Evolutionary conservation across 2,329 filamentous ascomycete species (phyloP).

Genomic region (Alternaria dauci): DNA sequence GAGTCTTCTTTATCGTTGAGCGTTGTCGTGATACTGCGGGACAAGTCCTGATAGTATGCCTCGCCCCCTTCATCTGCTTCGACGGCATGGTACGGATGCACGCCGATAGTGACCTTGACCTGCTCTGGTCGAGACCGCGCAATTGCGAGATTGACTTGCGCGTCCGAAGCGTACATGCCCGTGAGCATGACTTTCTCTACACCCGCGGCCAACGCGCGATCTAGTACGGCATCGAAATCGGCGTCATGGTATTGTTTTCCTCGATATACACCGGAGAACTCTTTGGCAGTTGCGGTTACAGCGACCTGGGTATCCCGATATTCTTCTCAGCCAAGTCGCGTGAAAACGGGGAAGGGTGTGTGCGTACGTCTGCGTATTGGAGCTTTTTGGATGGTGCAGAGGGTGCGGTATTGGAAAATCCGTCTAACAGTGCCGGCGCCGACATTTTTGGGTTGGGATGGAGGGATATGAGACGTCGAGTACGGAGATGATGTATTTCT

Average conservation of each 20-base stretch:
- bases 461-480: background rate
- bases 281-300: conserved; percentile 46
- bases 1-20: conserved; percentile 20
- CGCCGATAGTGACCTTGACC: conserved; percentile 59
- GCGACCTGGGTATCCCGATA: conserved; percentile 33
- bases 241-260: conserved; percentile 26
- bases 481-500: background rate
- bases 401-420: background rate
- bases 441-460: background rate
- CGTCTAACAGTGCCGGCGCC: background rate
- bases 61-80: conserved; percentile 52
- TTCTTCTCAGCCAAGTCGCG: background rate
- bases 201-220: conserved; percentile 39
- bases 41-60: conserved; percentile 38
- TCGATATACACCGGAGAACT: conserved; percentile 62
- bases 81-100: conserved; percentile 61
- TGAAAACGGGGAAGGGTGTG: background rate
- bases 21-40: conserved; percentile 30
- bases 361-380: conserved; percentile 10
- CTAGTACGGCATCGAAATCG: conserved; percentile 9
- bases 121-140: conserved; percentile 29
- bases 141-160: conserved; percentile 41
- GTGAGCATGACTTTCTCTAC: conserved; percentile 54
- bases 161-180: conserved; percentile 53
- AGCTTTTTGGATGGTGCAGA: background rate